Base-by-base conservation (phyloP, 306 rosid species). In the Rubus parviflorus region DNA sequence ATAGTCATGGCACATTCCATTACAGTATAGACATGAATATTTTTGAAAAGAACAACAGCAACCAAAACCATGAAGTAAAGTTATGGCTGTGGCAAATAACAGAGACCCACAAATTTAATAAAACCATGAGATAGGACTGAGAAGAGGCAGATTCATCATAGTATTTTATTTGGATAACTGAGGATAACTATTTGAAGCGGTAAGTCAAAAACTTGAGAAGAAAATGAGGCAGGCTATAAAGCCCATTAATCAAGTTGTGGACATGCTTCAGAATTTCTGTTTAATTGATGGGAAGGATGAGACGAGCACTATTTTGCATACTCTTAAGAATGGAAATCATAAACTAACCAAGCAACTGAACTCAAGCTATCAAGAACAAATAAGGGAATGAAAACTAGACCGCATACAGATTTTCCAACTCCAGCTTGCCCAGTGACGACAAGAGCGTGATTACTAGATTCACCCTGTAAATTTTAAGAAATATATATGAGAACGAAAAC, bases 361-460 rank as follows among this genome's bases (percentile, higher is more conserved):
- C 77, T 22, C 48, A 57, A 42, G 52, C 2, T 8, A 45, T 43
- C 68, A 23, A 8, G 56, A 56, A 74, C 46, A 78, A 46, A 73
- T 43, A 49, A 63, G 80, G 54, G 54, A 85, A 85, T 45, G 62
- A 83, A 67, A 17, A 68, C 61, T 57, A 63, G 75, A 73, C 46
- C 60, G 71, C 95, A 57, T 92, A 89, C 98, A 64, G 98, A 95
- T 90, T 92, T 95, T 77, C 97, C 97, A 51, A 89, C 86, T 85
- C 98, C 98, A 73, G 98, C 90, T 79, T 85, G 97, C 67, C 98
- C 98, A 66, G 83, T 92, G 86, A 94, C 70, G 52, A 94, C 83
- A 77, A 94, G 88, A 66, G 88, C 95, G 5, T 88, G 87, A 83
- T 70, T 86, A 51, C 79, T 40, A 70, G 63, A 60, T 61, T 71